Evolutionary conservation across 108 stramenopile species (phyloP), one percentile per base, ranked within the genome.

Genomic region (Nannochloropsis granulata): DNA sequence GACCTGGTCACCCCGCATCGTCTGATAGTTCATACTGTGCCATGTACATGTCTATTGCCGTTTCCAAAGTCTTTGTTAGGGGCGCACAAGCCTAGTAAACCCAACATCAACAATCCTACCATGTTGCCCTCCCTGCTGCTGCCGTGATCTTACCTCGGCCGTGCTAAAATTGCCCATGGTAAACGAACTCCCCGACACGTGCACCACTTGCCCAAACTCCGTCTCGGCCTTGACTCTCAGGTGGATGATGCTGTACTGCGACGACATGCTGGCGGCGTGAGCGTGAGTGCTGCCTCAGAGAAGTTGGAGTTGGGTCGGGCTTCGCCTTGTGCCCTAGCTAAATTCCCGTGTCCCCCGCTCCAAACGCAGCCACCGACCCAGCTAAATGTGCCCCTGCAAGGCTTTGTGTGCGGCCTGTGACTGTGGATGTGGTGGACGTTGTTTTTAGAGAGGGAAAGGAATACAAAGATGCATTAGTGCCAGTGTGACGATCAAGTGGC

Each of bases 151-250:
- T 44, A 86, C 87, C 19, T 81, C 83, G 24, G 87, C 78, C 14
- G 87, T 83, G 83, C 84, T 81, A 56, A 78, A 81, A 10, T 84
- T 83, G 25, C 87, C 87, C 78, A 83, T 82, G 0, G 82, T 80
- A 44, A 87, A 81, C 24, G 87, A 87, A 25, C 81, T 81, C n/a
- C 87, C 87, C 24, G 84, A 78, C 24, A 87, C 87, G 78, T 82
- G 84, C 71, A 87, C 84, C 13, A 83, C 84, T 83, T 87, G 87
- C n/a, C 84, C 87, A 81, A 87, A 87, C 56, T 87, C 81, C 25
- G 87, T 84, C 78, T 44, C 83, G n/a, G 82, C 82, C 44, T 43
- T 44, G 44, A 87, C 87, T 43, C 71, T 84, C 13, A 87, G 87
- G 84, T 87, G 79, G 42, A 87, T 44, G 44, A 83, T 43, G 43